Base-by-base conservation (phyloP, 139 green algal genomes). In the Chlamydomonas sp. region DNA sequence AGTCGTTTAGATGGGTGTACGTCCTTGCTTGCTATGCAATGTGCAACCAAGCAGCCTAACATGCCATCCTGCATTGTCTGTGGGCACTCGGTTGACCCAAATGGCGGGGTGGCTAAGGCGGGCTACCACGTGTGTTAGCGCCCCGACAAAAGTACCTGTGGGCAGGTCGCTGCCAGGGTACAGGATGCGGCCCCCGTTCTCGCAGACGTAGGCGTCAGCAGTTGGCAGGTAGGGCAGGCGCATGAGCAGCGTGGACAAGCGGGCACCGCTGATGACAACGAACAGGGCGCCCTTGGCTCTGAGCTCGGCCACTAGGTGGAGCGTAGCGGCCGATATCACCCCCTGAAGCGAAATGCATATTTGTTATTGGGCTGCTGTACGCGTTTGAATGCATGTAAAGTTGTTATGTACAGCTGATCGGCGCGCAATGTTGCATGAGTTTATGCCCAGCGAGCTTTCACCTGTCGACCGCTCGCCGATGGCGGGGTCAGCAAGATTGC, bases 141-240 rank as follows among this genome's bases (percentile, higher is more conserved):
- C 31, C 31, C 31, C 31, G 31, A 49, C 31, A 49, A 49, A 49
- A 49, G 2, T 71, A 93, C 89, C 79, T 79, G 92, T 91, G 18
- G 79, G 67, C 58, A 92, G 84, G 15, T 87, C n/a, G 16, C 84
- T 85, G 5, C 90, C 91, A 17, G 90, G 88, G 78, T 94, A 96
- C 72, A 95, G 96, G 61, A 97, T 95, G 69, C 95, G 91, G 58
- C 95, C 95, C 10, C 95, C 95, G 49, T 96, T 97, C 78, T 98
- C 95, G 81, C 92, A 94, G 2, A 97, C 94, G 83, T 93, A 95
- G 10, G 95, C 95, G 81, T 98, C 95, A 8, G 94, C 94, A 3
- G 86, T 85, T 9, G 95, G 95, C 78, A 98, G 92, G 90, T 92
- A 97, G 3, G 96, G 92, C 77, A 98, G 91, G 17, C 96, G 94